Evolutionary conservation across 345 rosid species (phyloP).

Genomic region (Dimocarpus longan): DNA sequence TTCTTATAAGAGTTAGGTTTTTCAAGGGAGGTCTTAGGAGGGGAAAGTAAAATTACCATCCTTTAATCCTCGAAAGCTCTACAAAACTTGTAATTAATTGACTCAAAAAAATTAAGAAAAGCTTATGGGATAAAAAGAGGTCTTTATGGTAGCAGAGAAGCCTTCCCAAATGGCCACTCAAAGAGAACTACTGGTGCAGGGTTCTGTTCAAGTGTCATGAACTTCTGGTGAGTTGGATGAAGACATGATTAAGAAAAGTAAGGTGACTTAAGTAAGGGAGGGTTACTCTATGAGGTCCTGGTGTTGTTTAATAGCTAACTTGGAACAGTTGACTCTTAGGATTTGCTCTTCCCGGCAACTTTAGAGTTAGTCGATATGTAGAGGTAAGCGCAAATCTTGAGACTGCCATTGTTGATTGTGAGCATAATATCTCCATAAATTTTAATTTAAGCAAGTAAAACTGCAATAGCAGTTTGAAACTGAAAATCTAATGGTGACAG

Average conservation of each 20-base stretch:
- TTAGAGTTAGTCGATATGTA: background rate
- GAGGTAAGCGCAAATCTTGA: background rate
- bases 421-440: background rate
- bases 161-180: background rate
- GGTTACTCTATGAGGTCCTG: background rate
- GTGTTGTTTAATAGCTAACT: background rate
- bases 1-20: no score
- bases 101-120: no score
- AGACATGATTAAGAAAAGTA: background rate
- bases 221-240: background rate
- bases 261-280: background rate
- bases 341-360: background rate
- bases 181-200: background rate
- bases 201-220: background rate
- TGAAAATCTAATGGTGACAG: slow-evolving; percentile 2
- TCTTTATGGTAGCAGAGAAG: background rate
- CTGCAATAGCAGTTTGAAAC: background rate
- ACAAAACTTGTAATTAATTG: no score
- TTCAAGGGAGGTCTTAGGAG: no score
- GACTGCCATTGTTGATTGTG: background rate
- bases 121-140: background rate
- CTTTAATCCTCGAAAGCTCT: no score
- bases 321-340: background rate
- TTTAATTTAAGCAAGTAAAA: background rate
- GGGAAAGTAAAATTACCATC: no score